phyloP scores from a whole-genome alignment of 1,284 basidiomycete genomes.

The Blastosporella zonata region DNA sequence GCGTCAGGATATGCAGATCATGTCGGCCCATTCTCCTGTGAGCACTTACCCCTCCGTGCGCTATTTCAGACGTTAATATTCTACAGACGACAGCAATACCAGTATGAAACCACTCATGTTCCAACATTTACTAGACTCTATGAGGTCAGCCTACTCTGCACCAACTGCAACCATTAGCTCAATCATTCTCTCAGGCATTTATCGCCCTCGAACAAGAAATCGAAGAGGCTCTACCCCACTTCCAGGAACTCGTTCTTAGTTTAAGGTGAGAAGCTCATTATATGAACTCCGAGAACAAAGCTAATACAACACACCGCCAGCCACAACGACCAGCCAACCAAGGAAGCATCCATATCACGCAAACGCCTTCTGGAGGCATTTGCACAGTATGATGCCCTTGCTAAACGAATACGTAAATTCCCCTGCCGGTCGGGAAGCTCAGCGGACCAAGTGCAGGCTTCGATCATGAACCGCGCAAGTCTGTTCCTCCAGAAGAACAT shows the following conservation, averaged over 20 bases:
- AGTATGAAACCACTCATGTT: slow-evolving; percentile 59
- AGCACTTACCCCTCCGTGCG: slow-evolving; percentile 29
- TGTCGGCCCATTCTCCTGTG: slow-evolving; percentile 80
- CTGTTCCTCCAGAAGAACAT: slow-evolving; percentile 87
- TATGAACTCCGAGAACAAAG: slow-evolving; percentile 33
- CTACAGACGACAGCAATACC: slow-evolving; percentile 77
- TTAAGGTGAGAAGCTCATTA: slow-evolving; percentile 43
- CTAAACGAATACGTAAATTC: slow-evolving; percentile 79
- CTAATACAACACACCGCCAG: slow-evolving; percentile 30
- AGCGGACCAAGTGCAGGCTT: slow-evolving; percentile 81
- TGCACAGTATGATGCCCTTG: slow-evolving; percentile 83
- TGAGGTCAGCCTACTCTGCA: slow-evolving; percentile 42
- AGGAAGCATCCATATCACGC: slow-evolving; percentile 68
- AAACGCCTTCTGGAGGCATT: slow-evolving; percentile 84
- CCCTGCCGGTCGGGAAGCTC: slow-evolving; percentile 66
- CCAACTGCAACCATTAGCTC: not conserved
- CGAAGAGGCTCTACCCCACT: slow-evolving; percentile 47
- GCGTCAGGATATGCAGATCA: slow-evolving; percentile 79
- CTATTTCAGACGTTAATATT: slow-evolving; percentile 4
- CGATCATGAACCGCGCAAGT: slow-evolving; percentile 77
- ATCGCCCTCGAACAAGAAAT: slow-evolving; percentile 67
- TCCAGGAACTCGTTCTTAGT: slow-evolving; percentile 45
- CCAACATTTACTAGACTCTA: slow-evolving; percentile 72
- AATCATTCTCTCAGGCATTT: slow-evolving; percentile 49
- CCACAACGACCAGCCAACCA: slow-evolving; percentile 57